These are phyloP conservation scores for Trichoderma lentiforme DNA, from an alignment of 2,329 filamentous ascomycete species.

Conservation along the genomic window DNA sequence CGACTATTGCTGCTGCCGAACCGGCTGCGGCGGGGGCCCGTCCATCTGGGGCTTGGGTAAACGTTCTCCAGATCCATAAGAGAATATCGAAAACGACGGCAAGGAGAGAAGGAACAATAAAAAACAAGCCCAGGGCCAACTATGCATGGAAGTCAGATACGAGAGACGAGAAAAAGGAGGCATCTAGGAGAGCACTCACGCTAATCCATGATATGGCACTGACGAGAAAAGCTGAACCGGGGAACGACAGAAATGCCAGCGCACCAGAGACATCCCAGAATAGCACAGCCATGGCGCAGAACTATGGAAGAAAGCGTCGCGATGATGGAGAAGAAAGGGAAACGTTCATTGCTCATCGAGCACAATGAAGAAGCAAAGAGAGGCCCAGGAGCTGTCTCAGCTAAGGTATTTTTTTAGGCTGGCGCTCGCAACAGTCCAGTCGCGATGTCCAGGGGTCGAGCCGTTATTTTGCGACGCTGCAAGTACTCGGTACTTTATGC, in stretches of 20 bases:
- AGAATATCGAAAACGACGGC: conserved; percentile 50
- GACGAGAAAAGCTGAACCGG: conserved; percentile 33
- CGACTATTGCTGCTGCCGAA: not conserved
- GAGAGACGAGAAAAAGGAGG: not conserved
- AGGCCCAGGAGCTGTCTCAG: conserved; percentile 10
- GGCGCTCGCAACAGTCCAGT: not conserved
- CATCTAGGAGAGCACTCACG: conserved; percentile 29
- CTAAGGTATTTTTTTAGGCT: not conserved
- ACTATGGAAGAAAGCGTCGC: not conserved
- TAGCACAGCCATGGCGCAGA: conserved; percentile 25
- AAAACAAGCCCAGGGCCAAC: conserved; percentile 44
- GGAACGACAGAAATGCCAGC: conserved; percentile 26
- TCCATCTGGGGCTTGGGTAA: conserved; percentile 20
- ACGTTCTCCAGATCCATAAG: conserved; percentile 52
- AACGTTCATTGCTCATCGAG: not conserved
- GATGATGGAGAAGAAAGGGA: not conserved
- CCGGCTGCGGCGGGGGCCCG: not conserved
- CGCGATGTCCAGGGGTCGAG: conserved; percentile 2
- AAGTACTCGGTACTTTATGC: conserved; percentile 1
- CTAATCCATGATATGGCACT: conserved; percentile 38
- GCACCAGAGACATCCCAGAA: conserved; percentile 25
- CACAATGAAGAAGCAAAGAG: not conserved
- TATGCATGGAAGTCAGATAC: conserved; percentile 24
- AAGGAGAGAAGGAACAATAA: conserved; percentile 45
- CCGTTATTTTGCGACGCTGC: not conserved